Base-by-base conservation (phyloP, 495 filamentous ascomycete genomes). In the Oleoguttula mirabilis region DNA sequence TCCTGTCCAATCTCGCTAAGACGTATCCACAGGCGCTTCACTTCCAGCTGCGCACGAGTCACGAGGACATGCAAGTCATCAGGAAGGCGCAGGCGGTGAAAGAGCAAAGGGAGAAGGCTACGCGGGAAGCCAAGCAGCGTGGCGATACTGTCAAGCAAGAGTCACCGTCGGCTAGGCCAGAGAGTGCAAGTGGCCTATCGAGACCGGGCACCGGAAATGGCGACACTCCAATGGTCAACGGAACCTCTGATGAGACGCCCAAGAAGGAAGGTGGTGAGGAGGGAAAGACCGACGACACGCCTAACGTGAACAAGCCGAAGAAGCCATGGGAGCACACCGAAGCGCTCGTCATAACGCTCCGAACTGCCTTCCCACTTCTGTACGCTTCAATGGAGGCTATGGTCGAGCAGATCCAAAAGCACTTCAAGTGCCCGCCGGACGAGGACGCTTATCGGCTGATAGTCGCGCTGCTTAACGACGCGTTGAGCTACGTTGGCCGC, bases 401-500 rank as follows among this genome's bases (percentile, higher is more conserved):
- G 88, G 86, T 94, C 22, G 92, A 99, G 56, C 86, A 94, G 62
- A 94, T 96, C 50, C 77, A 83, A 60, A 95, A 94, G 70, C 80
- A 96, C 62, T 96, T 96, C 74, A 96, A 95, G 59, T 95, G 88
- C 55, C 88, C 88, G 21, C 88, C 88, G 0, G 92, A 99, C 52
- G 92, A 99, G 56, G 92, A 99, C 63, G 92, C 92, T 5, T 96
- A 95, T 59, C 76, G 92, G 14, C 70, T 99, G n/a, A 96, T 99
- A 43, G 87, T 94, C 21, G 92, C 92, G 11, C 72, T 99, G 10
- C 72, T 99, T 11, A 96, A 95, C 56, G 92, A 99, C 61, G 92
- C 81, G 2, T 58, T 99, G 45, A 69, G 73, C 25, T 94, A 92
- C 55, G 82, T 95, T 20, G 83, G 84, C 47, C 81, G 90, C 27